These are phyloP conservation scores for Rhamnella rubrinervis DNA, from an alignment of 331 rosid genomes.

Conservation along the genomic window DNA sequence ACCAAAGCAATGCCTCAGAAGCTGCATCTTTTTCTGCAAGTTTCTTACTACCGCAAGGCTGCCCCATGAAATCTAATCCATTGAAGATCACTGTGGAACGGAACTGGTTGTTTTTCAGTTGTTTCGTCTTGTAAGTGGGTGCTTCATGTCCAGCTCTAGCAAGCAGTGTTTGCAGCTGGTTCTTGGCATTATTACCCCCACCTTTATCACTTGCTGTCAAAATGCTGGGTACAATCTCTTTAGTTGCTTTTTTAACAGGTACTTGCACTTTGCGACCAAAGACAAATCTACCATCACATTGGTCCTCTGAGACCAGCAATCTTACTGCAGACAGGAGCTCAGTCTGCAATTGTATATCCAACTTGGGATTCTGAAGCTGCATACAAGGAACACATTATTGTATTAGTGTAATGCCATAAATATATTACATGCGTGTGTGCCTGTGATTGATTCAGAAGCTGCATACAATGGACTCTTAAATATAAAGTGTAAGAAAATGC, in stretches of 20 bases:
- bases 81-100: slow-evolving; percentile 79
- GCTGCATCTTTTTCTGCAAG: slow-evolving; percentile 88
- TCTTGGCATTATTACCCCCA: slow-evolving; percentile 55
- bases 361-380: slow-evolving; percentile 82
- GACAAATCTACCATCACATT: slow-evolving; percentile 78
- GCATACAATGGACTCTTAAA: no score
- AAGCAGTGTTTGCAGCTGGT: slow-evolving; percentile 71
- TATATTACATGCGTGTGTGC: not conserved
- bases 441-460: not conserved
- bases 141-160: slow-evolving; percentile 69
- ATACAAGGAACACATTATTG: not conserved
- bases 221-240: slow-evolving; percentile 19
- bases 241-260: slow-evolving; percentile 44
- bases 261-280: slow-evolving; percentile 49
- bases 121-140: slow-evolving; percentile 80
- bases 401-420: slow-evolving; percentile 9
- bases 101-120: slow-evolving; percentile 64
- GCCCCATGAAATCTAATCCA: slow-evolving; percentile 76
- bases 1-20: slow-evolving; percentile 79
- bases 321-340: slow-evolving; percentile 77
- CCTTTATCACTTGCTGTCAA: slow-evolving; percentile 25
- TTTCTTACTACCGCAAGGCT: slow-evolving; percentile 65
- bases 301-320: slow-evolving; percentile 82
- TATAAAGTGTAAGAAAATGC: no score
- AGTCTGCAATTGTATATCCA: slow-evolving; percentile 48